Evolutionary conservation across 164 flowering plant species (phyloP), one percentile per base, ranked within the genome.

Genomic region (Vitis rupestris): DNA sequence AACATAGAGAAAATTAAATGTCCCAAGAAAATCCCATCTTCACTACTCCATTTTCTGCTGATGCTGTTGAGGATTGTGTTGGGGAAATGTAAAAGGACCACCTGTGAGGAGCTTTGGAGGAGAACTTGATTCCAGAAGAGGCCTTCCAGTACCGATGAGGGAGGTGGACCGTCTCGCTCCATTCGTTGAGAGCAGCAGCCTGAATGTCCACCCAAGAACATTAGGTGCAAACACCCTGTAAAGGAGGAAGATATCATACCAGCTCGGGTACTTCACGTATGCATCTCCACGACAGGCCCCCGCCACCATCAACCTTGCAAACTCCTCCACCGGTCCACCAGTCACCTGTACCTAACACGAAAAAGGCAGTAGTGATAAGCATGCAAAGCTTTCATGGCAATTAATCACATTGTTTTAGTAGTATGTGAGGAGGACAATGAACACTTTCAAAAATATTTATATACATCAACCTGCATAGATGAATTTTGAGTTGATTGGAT

Each of bases 221-320:
- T 86, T 78, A 0, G 97, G 98, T 19, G 89, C 86, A 52, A 94
- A 90, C 3, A 79, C 90, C 71, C 86, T 82, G 83, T 85, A 94
- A 1, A 94, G 76, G 8, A 90, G 77, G 72, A 94, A 92, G n/a
- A 83, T 68, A 30, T 87, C 91, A 50, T 92, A 83, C 98, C 97
- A 92, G 65, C 83, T 89, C 0, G 98, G 93, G 68, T 64, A 85
- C 75, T 89, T 90, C 61, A 89, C 97, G 50, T 90, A 88, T 1
- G 91, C 70, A 37, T 94, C 86, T 11, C 98, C 92, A 57, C 92
- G 67, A 68, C 94, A 90, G 2, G 98, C 98, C 55, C 92, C 95
- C 0, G 83, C 29, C 0, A 90, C 98, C 3, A 92, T 89, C 70
- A 82, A 29, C 80, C 67, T 84, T 1, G 97, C 98, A 56, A 71